These are phyloP conservation scores for Pleurozium schreberi DNA, from an alignment of 225 moss, liverwort and hornwort genomes.

Conservation along the genomic window DNA sequence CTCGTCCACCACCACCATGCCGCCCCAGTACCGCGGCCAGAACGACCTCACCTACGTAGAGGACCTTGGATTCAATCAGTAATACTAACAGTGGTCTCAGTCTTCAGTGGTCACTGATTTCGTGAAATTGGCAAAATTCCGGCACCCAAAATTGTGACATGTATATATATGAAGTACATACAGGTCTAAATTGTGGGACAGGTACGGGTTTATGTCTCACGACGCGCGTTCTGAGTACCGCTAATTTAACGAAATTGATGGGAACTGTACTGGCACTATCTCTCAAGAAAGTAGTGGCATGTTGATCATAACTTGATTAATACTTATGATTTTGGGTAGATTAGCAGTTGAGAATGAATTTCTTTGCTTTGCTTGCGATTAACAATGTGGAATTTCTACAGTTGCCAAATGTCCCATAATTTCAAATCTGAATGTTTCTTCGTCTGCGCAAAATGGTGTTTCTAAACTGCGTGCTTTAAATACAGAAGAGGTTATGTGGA, in stretches of 20 bases:
- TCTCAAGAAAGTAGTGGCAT: not conserved
- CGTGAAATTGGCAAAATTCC: not conserved
- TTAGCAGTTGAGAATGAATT: not conserved
- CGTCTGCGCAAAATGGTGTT: not conserved
- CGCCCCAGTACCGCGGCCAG: constrained; percentile 92
- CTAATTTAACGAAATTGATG: not conserved
- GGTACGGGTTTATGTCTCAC: not conserved
- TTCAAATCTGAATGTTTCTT: not conserved
- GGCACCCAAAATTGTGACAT: too few relatives aligned
- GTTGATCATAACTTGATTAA: not conserved
- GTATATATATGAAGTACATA: not conserved
- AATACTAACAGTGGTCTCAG: not conserved
- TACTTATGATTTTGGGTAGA: not conserved
- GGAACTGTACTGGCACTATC: too few relatives aligned
- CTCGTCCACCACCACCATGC: constrained; percentile 61
- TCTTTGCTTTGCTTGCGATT: not conserved
- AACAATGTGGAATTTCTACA: too few relatives aligned
- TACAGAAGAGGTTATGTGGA: not conserved
- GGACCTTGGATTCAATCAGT: not conserved
- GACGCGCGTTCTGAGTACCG: too few relatives aligned
- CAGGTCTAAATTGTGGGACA: not conserved
- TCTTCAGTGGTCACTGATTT: not conserved
- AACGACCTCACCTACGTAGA: constrained; percentile 45
- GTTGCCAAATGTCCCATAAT: not conserved
- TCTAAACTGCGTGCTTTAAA: not conserved